phyloP scores from a whole-genome alignment of 148 eudicot species.

The Rhododendron griersonianum region DNA sequence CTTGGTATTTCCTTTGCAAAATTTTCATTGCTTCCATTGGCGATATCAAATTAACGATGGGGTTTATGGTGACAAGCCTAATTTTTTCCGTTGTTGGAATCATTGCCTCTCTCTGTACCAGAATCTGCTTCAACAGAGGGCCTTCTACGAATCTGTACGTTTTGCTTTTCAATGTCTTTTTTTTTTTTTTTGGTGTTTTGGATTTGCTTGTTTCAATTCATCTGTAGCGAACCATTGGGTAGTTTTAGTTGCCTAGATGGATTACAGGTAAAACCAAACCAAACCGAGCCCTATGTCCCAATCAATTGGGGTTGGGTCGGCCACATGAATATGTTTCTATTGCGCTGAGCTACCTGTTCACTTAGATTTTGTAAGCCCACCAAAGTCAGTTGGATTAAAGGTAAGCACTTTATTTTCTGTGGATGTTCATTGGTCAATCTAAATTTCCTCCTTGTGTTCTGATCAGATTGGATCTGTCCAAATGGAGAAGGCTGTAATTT shows the following conservation, averaged over 20 bases:
- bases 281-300: too few species aligned
- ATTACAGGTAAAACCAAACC: too few species aligned
- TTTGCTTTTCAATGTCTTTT: not conserved
- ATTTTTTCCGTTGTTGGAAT: conserved; percentile 69
- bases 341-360: too few species aligned
- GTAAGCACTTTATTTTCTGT: not conserved
- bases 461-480: not conserved
- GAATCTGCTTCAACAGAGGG: conserved; percentile 89
- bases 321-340: too few species aligned
- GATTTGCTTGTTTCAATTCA: not conserved
- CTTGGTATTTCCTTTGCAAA: conserved; percentile 1
- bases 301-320: too few species aligned
- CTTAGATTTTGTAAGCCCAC: too few species aligned
- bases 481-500: not conserved
- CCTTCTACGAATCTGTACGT: conserved; percentile 87
- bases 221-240: not conserved
- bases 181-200: not conserved
- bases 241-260: not conserved
- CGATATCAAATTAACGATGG: conserved; percentile 40
- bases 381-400: not conserved
- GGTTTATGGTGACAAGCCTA: conserved; percentile 72
- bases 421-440: not conserved
- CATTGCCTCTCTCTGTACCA: conserved; percentile 62
- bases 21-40: conserved; percentile 7
- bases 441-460: not conserved